These are phyloP conservation scores for Ilyonectria mors-panacis DNA, from an alignment of 2,329 filamentous ascomycete species.

Conservation along the genomic window DNA sequence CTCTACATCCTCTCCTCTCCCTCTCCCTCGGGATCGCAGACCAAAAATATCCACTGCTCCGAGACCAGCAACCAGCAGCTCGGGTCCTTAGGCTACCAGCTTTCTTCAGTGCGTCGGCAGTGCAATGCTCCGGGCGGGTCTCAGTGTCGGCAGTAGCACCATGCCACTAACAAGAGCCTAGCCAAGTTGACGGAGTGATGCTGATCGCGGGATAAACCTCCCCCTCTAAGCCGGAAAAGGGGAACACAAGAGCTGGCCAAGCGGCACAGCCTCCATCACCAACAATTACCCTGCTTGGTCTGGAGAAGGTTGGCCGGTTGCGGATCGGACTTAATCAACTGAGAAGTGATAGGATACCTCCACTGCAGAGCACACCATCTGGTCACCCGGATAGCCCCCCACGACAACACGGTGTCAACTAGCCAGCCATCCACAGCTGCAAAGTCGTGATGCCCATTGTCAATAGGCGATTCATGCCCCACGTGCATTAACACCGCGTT, in stretches of 20 bases:
- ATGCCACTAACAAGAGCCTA: slow-evolving; percentile 13
- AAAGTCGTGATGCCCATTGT: slow-evolving; percentile 12
- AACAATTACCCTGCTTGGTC: background rate
- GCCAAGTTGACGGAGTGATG: background rate
- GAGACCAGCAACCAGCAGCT: slow-evolving; percentile 26
- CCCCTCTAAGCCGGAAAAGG: background rate
- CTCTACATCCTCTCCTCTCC: background rate
- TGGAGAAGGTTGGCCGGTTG: slow-evolving; percentile 21
- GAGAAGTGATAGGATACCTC: slow-evolving; percentile 1
- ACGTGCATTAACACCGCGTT: slow-evolving; percentile 4
- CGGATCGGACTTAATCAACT: slow-evolving; percentile 27
- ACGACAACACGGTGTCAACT: slow-evolving; percentile 18
- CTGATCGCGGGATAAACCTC: background rate
- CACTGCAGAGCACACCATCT: background rate
- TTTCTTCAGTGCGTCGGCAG: slow-evolving; percentile 1
- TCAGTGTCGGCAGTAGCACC: slow-evolving; percentile 1
- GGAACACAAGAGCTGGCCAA: slow-evolving; percentile 16
- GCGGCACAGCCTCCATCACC: background rate
- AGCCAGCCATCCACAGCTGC: slow-evolving; percentile 4
- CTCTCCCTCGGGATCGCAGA: background rate
- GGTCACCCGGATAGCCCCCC: slow-evolving; percentile 7
- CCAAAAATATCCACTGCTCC: slow-evolving; percentile 14
- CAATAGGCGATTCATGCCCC: slow-evolving; percentile 2
- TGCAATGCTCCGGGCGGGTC: background rate
- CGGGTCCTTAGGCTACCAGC: background rate